Conservation (phyloP, 768 basidiomycete genomes). For the Pholiota conissans region DNA sequence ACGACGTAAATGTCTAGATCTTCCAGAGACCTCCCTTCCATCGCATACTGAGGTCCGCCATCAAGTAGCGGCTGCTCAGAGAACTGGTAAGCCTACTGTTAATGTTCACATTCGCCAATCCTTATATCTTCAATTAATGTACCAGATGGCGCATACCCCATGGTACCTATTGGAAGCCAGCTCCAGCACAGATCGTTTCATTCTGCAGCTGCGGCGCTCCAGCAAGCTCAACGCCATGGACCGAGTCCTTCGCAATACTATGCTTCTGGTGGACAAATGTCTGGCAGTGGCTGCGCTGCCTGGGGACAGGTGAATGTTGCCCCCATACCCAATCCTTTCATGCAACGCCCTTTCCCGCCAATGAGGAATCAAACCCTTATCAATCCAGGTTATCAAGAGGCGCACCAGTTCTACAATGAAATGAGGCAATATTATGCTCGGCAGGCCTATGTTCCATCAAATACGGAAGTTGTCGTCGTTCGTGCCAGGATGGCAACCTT, state of each 20-base stretch:
- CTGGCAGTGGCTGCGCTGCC: too few species aligned
- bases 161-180: too few species aligned
- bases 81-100: background rate
- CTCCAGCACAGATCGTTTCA: too few species aligned
- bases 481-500: background rate
- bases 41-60: background rate
- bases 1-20: too few species aligned
- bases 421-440: conserved; percentile 1
- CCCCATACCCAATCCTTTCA: background rate
- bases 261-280: too few species aligned
- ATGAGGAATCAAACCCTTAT: background rate
- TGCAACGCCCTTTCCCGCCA: background rate
- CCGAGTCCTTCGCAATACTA: too few species aligned
- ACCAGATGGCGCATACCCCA: background rate
- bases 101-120: background rate
- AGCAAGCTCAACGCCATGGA: too few species aligned
- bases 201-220: too few species aligned
- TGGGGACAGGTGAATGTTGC: background rate
- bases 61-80: background rate
- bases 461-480: conserved; percentile 1
- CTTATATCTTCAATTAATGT: background rate
- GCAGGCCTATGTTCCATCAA: background rate
- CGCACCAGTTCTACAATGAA: conserved; percentile 5
- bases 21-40: too few species aligned
- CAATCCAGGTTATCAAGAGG: conserved; percentile 15